Base-by-base conservation (phyloP, 306 rosid genomes). In the Citrullus mucosospermus region DNA sequence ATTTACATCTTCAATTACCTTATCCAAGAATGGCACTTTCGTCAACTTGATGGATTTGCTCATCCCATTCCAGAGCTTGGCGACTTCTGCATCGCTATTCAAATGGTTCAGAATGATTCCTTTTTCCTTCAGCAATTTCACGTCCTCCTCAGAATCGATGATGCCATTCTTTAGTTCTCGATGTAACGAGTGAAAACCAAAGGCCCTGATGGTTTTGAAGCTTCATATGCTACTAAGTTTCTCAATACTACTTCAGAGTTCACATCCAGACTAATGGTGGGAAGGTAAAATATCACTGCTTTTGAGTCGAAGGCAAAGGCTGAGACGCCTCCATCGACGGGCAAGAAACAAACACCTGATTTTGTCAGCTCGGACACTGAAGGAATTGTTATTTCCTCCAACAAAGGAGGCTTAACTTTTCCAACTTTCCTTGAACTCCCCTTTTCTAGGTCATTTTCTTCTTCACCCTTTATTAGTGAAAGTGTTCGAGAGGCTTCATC, bases 91-190 rank as follows among this genome's bases (percentile, higher is more conserved):
- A 71, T 90, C 93, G 61, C 90, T 91, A 85, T 90, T 90, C 83
- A 93, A 67, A 71, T 81, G 93, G 82, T 88, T 93, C 82, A 83
- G 9, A 81, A 91, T 78, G 11, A 90, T 77, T 11, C 96, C 92
- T 61, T 78, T 82, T 54, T 84, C 89, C 72, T 91, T 86, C 0
- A 90, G 84, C 80, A 87, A 16, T 82, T 79, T 88, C 39, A 79
- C 96, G 11, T 93, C 97, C 8, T 90, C 92, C 77, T 82, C 85
- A 0, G 91, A 68, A 71, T 93, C 98, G 55, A 91, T 87, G 17
- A 90, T 91, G 75, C 98, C 97, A 4, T 90, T 91, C 96, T 87
- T 86, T 53, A 91, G 18, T 78, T 93, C 98, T 93, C 98, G 0
- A 91, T 88, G 85, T 85, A 91, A 20, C 98, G 91, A 0, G 96